These are phyloP conservation scores for Torrubiella hemipterigena DNA, from an alignment of 2,329 filamentous ascomycete species.

Conservation along the genomic window DNA sequence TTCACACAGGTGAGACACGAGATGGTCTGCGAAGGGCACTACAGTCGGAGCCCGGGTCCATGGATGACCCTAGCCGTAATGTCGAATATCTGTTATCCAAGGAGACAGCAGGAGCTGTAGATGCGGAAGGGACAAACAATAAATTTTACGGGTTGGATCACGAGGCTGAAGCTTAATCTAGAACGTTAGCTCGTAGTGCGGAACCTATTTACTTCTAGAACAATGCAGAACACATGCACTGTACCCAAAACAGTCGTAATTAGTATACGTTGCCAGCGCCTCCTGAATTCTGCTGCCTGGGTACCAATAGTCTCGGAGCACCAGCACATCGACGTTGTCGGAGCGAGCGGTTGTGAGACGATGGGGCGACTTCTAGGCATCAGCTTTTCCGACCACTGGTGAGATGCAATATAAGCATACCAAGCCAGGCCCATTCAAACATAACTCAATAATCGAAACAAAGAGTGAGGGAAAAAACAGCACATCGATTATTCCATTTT, in stretches of 20 bases:
- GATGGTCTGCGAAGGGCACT: conserved; percentile 27
- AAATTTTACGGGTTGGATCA: neutral
- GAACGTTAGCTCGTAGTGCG: too few relatives aligned
- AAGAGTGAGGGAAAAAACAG: too few relatives aligned
- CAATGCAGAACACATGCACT: neutral
- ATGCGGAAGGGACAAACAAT: neutral
- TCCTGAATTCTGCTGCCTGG: too few relatives aligned
- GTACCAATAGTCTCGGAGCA: too few relatives aligned
- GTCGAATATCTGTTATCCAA: conserved; percentile 29
- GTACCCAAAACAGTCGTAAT: neutral
- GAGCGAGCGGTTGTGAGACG: too few relatives aligned
- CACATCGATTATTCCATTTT: too few relatives aligned
- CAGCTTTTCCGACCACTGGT: too few relatives aligned
- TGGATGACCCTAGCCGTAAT: conserved; percentile 32
- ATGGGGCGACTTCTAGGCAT: too few relatives aligned
- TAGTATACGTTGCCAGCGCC: neutral
- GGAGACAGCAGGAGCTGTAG: neutral
- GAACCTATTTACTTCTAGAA: neutral
- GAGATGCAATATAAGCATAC: too few relatives aligned
- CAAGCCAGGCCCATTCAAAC: too few relatives aligned
- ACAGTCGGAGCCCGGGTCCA: conserved; percentile 29
- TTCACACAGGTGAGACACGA: conserved; percentile 18
- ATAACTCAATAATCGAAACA: too few relatives aligned
- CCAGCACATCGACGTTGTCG: too few relatives aligned
- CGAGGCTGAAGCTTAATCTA: neutral